Conservation (phyloP, 2,329 filamentous ascomycete species). For the Neocucurbitaria cava region DNA sequence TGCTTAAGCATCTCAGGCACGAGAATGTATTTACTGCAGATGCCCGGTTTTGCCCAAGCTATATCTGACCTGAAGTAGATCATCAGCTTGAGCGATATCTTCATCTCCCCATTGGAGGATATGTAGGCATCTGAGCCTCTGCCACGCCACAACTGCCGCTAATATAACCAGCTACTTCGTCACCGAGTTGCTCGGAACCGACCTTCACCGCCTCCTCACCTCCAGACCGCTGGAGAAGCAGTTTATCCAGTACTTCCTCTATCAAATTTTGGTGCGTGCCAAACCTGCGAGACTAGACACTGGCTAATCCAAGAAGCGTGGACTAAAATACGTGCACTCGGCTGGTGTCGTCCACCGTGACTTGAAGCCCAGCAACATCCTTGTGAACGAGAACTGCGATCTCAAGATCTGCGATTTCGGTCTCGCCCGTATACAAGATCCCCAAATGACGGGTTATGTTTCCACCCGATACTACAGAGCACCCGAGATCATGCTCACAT, state of each 20-base stretch:
- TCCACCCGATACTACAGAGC: slow-evolving; percentile 98
- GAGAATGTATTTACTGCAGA: slow-evolving; percentile 75
- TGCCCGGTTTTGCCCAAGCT: background rate
- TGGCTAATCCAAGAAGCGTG: slow-evolving; percentile 68
- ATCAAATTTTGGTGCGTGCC: slow-evolving; percentile 88
- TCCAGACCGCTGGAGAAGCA: slow-evolving; percentile 97
- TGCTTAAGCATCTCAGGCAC: slow-evolving; percentile 94
- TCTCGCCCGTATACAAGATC: slow-evolving; percentile 95
- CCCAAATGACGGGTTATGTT: slow-evolving; percentile 99
- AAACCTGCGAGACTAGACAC: slow-evolving; percentile 58
- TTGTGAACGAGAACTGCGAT: slow-evolving; percentile 99
- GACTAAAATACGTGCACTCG: slow-evolving; percentile 98
- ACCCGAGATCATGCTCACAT: slow-evolving; percentile 99
- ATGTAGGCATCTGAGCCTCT: slow-evolving; percentile 68
- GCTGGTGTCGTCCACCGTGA: slow-evolving; percentile 97
- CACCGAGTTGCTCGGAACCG: slow-evolving; percentile 95
- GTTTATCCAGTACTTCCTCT: slow-evolving; percentile 99
- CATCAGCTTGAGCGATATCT: slow-evolving; percentile 98
- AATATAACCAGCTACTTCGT: slow-evolving; percentile 81
- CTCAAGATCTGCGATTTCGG: slow-evolving; percentile 99
- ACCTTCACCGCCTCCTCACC: slow-evolving; percentile 92
- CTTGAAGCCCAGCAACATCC: slow-evolving; percentile 97
- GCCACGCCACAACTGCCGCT: slow-evolving; percentile 13
- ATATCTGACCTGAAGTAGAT: slow-evolving; percentile 60
- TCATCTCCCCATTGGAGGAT: slow-evolving; percentile 98